Conservation (phyloP, 1,284 basidiomycete genomes). For the Neolentinus lepideus region DNA sequence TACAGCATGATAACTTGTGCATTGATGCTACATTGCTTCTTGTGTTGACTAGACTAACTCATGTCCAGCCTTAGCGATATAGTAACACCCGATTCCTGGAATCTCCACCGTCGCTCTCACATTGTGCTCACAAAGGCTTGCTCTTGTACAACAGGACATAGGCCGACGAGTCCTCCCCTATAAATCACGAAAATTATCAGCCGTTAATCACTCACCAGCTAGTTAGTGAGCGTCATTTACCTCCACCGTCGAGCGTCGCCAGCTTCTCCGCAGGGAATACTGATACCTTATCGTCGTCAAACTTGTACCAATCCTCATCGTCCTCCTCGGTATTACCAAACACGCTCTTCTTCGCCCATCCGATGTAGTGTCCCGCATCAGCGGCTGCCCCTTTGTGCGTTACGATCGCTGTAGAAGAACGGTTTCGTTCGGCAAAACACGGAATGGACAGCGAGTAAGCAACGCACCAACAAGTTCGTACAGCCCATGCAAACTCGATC, state of each 20-base stretch:
- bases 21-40: background rate
- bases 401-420: constrained; percentile 64
- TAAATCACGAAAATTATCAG: constrained; percentile 12
- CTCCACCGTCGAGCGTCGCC: constrained; percentile 80
- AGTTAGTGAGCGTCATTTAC: constrained; percentile 26
- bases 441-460: too few species aligned
- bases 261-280: constrained; percentile 80
- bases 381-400: constrained; percentile 96
- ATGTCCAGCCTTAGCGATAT: too few species aligned
- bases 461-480: constrained; percentile 80
- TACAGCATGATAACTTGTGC: background rate
- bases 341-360: constrained; percentile 75
- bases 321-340: constrained; percentile 40
- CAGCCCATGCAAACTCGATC: constrained; percentile 67
- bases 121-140: constrained; percentile 26
- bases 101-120: too few species aligned
- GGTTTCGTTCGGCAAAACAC: constrained; percentile 1
- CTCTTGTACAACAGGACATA: constrained; percentile 82
- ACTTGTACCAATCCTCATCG: constrained; percentile 84
- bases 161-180: constrained; percentile 70
- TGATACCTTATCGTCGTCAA: constrained; percentile 89
- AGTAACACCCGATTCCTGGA: background rate
- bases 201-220: constrained; percentile 10
- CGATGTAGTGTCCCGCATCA: constrained; percentile 92
- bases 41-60: too few species aligned